Evolutionary conservation across 2,329 filamentous ascomycete species (phyloP).

Genomic region (Teratosphaeria zuluensis): DNA sequence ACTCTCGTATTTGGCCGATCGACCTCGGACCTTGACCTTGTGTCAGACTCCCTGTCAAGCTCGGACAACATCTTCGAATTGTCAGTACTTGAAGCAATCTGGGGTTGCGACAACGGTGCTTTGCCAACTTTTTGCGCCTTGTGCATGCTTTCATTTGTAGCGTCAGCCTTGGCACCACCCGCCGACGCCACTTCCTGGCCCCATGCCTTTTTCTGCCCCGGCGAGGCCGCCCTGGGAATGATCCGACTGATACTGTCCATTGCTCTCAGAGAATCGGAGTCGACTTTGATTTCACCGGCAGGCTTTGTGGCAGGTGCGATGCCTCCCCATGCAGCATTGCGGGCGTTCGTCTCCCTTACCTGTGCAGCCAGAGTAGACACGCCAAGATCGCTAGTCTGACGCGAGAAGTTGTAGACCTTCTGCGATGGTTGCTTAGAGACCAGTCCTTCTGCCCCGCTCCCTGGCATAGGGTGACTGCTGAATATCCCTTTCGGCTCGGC

Average conservation of each 20-base stretch:
- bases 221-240: background rate
- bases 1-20: background rate
- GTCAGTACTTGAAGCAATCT: background rate
- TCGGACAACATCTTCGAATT: background rate
- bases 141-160: too few species aligned
- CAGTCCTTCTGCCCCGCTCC: background rate
- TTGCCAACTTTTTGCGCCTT: background rate
- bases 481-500: background rate
- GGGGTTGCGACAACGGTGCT: background rate
- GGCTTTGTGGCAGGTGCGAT: background rate
- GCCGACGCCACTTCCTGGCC: conserved; percentile 1
- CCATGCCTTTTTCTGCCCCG: conserved; percentile 5
- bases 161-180: background rate
- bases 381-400: background rate
- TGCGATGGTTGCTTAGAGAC: background rate
- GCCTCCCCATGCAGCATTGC: background rate
- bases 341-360: background rate
- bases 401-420: background rate
- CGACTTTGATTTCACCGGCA: background rate
- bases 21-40: background rate
- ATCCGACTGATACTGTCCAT: conserved; percentile 1
- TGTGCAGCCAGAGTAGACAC: background rate
- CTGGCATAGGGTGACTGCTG: background rate
- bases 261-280: background rate
- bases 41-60: background rate